Conservation (phyloP, 345 rosid species). For the Brassica napus region DNA sequence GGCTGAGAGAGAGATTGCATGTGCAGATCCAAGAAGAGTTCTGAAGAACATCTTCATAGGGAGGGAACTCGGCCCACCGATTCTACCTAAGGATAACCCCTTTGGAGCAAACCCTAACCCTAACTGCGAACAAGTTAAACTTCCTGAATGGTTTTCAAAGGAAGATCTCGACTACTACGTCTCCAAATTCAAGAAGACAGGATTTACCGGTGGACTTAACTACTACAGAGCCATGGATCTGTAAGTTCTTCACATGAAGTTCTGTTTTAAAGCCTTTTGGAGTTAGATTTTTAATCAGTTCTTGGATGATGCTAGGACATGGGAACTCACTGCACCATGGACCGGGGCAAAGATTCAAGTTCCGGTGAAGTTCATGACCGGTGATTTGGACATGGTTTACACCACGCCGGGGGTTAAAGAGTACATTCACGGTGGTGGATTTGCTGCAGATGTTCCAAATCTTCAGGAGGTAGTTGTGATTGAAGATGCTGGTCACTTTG, state of each 20-base stretch:
- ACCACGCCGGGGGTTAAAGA: conserved; percentile 65
- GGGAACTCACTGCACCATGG: conserved; percentile 82
- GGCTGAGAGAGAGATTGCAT: conserved; percentile 57
- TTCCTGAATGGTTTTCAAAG: conserved; percentile 73
- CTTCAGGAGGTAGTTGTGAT: conserved; percentile 57
- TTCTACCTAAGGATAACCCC: conserved; percentile 51
- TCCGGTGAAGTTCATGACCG: conserved; percentile 69
- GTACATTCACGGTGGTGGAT: conserved; percentile 51
- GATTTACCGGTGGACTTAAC: conserved; percentile 78
- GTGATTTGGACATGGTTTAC: conserved; percentile 63
- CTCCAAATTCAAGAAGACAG: conserved; percentile 47
- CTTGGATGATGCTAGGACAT: conserved; percentile 47
- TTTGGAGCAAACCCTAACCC: conserved; percentile 31
- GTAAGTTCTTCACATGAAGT: conserved; percentile 41
- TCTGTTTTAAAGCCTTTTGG: background rate
- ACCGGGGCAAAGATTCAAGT: conserved; percentile 52
- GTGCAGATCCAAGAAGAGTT: conserved; percentile 42
- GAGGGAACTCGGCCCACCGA: conserved; percentile 51
- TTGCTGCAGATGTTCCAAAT: conserved; percentile 55
- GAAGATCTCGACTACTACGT: conserved; percentile 56
- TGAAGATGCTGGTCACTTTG: conserved; percentile 68
- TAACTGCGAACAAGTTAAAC: conserved; percentile 7
- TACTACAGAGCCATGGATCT: conserved; percentile 75
- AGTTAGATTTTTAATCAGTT: background rate
- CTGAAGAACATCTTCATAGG: conserved; percentile 46